A percentile compares a stretch with the other conserved stretches of the same genome.
These are phyloP conservation scores for Termitomyces sp. DNA, from an alignment of 768 basidiomycete species.

Conservation along the genomic window DNA sequence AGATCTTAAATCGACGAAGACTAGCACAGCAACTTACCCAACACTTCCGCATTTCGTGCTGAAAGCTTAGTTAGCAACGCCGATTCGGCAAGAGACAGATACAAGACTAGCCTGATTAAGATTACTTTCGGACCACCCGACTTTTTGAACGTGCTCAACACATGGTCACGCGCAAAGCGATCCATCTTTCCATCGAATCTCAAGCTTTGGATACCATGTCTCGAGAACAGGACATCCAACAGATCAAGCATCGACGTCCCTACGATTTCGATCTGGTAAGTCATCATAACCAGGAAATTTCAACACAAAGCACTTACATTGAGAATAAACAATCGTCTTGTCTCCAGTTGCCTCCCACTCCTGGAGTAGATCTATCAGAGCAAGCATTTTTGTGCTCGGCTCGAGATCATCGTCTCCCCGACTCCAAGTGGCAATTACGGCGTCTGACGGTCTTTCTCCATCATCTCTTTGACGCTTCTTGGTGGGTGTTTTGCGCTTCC, in stretches of 20 bases:
- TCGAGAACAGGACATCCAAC: slow-evolving; percentile 54
- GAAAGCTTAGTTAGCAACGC: not conserved
- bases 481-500: slow-evolving; percentile 9
- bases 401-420: slow-evolving; percentile 60
- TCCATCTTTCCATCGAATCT: slow-evolving; percentile 74
- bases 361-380: slow-evolving; percentile 51
- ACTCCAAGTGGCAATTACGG: slow-evolving; percentile 51
- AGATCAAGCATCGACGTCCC: slow-evolving; percentile 76
- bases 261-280: slow-evolving; percentile 18
- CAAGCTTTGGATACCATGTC: slow-evolving; percentile 54
- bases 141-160: slow-evolving; percentile 51
- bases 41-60: slow-evolving; percentile 71
- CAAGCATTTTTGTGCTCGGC: slow-evolving; percentile 67
- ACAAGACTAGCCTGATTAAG: slow-evolving; percentile 47
- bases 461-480: slow-evolving; percentile 18
- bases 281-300: not conserved
- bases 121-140: slow-evolving; percentile 58
- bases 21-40: slow-evolving; percentile 26
- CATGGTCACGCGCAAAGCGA: slow-evolving; percentile 43
- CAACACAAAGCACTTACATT: slow-evolving; percentile 41
- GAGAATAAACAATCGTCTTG: slow-evolving; percentile 70
- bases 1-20: not conserved
- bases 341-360: slow-evolving; percentile 59
- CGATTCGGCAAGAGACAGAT: not conserved
- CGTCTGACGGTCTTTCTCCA: slow-evolving; percentile 33